phyloP scores from a whole-genome alignment of 2,329 filamentous ascomycete species.

The Sclerotinia nivalis region DNA sequence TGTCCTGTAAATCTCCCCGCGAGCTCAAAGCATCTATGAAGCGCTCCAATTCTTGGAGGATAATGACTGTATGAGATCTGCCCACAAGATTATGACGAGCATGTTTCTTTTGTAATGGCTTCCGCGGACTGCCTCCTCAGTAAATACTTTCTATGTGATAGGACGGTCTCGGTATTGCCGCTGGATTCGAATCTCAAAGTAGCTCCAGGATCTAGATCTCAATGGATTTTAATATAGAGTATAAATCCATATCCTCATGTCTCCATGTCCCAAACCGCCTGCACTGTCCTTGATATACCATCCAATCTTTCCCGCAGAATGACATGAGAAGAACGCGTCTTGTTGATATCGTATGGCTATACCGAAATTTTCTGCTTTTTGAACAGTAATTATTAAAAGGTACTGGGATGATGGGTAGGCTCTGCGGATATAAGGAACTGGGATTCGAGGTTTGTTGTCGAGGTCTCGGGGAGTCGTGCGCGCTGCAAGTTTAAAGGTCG shows the following conservation, averaged over 20 bases:
- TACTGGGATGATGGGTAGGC: not conserved
- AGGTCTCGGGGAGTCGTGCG: not conserved
- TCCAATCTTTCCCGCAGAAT: not conserved
- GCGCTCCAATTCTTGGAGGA: not conserved
- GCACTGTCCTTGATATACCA: not conserved
- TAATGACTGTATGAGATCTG: not conserved
- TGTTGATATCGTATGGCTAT: not conserved
- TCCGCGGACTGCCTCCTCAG: not conserved
- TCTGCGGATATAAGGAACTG: not conserved
- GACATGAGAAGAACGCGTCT: too few species aligned
- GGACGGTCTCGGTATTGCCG: too few species aligned
- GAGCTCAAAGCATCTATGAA: too few species aligned
- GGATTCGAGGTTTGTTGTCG: not conserved
- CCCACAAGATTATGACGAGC: not conserved
- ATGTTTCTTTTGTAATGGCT: not conserved
- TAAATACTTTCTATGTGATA: too few species aligned
- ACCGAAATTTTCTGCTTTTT: not conserved
- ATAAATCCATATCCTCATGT: not conserved
- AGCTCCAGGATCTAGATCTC: too few species aligned
- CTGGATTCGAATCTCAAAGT: not conserved
- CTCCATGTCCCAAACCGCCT: not conserved
- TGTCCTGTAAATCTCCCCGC: not conserved
- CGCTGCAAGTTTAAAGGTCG: not conserved
- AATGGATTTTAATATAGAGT: too few species aligned
- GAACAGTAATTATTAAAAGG: not conserved